A percentile compares a stretch with the other conserved stretches of the same genome.
Conservation (phyloP, 495 filamentous ascomycete genomes). For the Achaetomiella virescens region DNA sequence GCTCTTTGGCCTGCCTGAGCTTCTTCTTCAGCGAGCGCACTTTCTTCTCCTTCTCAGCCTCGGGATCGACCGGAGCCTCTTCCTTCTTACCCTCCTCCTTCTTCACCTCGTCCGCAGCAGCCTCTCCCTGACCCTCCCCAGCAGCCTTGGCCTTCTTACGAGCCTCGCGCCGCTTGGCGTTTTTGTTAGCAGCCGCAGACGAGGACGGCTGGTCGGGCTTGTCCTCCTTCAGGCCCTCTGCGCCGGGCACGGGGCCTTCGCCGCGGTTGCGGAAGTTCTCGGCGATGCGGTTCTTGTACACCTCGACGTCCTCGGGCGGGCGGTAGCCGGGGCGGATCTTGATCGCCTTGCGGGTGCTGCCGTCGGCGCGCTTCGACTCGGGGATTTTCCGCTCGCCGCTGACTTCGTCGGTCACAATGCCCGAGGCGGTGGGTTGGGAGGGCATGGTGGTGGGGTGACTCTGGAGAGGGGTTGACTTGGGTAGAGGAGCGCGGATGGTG, state of each 20-base stretch:
- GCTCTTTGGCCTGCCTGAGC: slow-evolving; percentile 81
- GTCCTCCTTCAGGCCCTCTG: slow-evolving; percentile 56
- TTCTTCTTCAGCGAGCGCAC: slow-evolving; percentile 94
- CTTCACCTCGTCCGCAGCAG: slow-evolving; percentile 26
- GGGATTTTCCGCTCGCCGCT: slow-evolving; percentile 86
- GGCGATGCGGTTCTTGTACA: slow-evolving; percentile 90
- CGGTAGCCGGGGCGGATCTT: slow-evolving; percentile 87
- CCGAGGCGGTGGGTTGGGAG: slow-evolving; percentile 50
- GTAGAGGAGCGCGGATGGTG: too few relatives aligned
- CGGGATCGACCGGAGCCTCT: too few relatives aligned
- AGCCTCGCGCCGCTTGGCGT: slow-evolving; percentile 87
- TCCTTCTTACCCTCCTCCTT: slow-evolving; percentile 20
- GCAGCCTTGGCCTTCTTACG: slow-evolving; percentile 75
- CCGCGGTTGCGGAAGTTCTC: slow-evolving; percentile 79
- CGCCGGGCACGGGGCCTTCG: slow-evolving; percentile 69
- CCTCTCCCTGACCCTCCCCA: slow-evolving; percentile 36
- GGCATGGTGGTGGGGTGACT: slow-evolving; percentile 35
- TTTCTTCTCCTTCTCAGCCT: slow-evolving; percentile 85
- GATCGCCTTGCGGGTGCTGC: slow-evolving; percentile 83
- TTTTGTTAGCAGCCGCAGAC: slow-evolving; percentile 65
- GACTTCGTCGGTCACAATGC: slow-evolving; percentile 65
- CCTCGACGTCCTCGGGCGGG: slow-evolving; percentile 91
- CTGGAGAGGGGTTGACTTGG: neutral
- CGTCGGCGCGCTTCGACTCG: slow-evolving; percentile 77
- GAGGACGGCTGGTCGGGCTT: slow-evolving; percentile 36